Conservation (phyloP, 2,329 filamentous ascomycete genomes). For the Sclerotiophoma versabilis region DNA sequence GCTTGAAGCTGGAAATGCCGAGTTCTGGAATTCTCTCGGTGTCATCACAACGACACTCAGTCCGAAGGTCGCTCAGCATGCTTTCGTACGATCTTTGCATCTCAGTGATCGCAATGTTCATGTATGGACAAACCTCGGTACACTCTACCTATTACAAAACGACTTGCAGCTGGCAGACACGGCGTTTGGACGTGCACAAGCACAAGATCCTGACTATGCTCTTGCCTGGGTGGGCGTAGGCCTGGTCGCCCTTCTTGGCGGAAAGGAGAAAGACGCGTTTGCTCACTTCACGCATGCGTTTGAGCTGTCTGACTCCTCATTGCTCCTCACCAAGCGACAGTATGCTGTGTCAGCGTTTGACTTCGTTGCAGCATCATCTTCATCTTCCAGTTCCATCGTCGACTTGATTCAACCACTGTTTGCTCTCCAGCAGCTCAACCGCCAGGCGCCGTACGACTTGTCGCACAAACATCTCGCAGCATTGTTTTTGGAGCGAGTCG, state of each 20-base stretch:
- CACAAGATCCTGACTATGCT: constrained; percentile 90
- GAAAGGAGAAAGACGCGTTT: constrained; percentile 78
- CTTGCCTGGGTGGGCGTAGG: constrained; percentile 95
- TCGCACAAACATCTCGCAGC: constrained; percentile 79
- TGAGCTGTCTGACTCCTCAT: constrained; percentile 84
- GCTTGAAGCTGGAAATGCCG: constrained; percentile 88
- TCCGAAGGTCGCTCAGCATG: constrained; percentile 87
- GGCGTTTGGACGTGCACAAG: constrained; percentile 89
- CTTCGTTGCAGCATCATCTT: constrained; percentile 68
- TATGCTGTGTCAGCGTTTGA: constrained; percentile 87
- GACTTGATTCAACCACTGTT: constrained; percentile 85
- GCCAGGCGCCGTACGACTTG: constrained; percentile 73
- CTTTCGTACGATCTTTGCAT: constrained; percentile 90
- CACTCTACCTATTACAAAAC: constrained; percentile 82
- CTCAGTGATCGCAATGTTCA: constrained; percentile 85
- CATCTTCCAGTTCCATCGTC: constrained; percentile 60
- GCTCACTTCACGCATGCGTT: constrained; percentile 92
- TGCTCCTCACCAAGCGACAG: constrained; percentile 75
- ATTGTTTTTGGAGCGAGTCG: constrained; percentile 81
- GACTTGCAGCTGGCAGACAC: constrained; percentile 88
- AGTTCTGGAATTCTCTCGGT: constrained; percentile 97
- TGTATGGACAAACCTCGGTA: constrained; percentile 89
- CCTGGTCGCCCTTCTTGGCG: constrained; percentile 78
- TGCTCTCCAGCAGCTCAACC: constrained; percentile 80
- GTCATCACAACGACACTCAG: constrained; percentile 88